Base-by-base conservation (phyloP, 225 moss, liverwort and hornwort species). In the Bryoerythrophyllum caledonicum region DNA sequence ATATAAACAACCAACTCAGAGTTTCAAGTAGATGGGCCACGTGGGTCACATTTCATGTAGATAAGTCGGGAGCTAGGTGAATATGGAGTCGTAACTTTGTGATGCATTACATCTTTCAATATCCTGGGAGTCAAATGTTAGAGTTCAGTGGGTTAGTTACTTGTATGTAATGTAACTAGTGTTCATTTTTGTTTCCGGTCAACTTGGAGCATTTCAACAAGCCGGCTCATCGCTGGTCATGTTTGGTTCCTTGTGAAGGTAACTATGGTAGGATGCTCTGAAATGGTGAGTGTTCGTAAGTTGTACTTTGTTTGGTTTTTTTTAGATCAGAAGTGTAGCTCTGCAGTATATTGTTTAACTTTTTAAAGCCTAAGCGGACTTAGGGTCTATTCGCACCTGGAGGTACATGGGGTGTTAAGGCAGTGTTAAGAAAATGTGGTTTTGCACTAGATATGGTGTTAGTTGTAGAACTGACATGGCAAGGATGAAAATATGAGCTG, bases 211-310 rank as follows among this genome's bases (percentile, higher is more conserved):
- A 75, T 61, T 16, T 48, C 65, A 60, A 76, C 72, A 6, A 76
- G 71, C 40, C 53, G 34, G 46, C 62, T 57, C 79, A 79, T 72
- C 24, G 41, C 48, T 11, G 79, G 79, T 57, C 79, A 74, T n/a
- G 41, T 44, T 8, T 44, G 30, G 54, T 17, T n/a, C 7, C 0
- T 32, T 1, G 6, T 46, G 46, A 46, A 46, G 4, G 46, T 16
- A 24, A 38, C 38, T 38, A 38, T 38, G 38, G 38, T 38, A 37
- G 37, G 37, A 37, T 37, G 37, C 37, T 37, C 37, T 7, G 37
- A 37, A 37, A 37, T 7, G 7, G 37, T 37, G 37, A 7, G 5
- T 37, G 37, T 3, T 37, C 5, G 1, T 7, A 5, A 37, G 37
- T 37, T 37, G 37, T 37, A 37, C 37, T 5, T 1, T 6, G 37